Evolutionary conservation across 129 eudicot species (phyloP).

Genomic region (Apium graveolens): DNA sequence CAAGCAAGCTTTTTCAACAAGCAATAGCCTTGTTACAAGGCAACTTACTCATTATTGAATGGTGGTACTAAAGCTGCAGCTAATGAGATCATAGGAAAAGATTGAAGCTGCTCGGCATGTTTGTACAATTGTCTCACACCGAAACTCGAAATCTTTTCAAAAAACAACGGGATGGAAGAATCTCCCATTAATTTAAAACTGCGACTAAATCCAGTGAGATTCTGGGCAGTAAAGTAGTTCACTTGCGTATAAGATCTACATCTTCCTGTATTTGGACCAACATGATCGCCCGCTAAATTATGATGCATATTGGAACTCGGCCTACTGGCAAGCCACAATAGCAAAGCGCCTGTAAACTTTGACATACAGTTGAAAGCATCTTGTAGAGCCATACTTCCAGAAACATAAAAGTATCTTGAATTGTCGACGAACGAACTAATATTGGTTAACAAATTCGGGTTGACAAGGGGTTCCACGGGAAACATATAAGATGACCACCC

Average conservation of each 20-base stretch:
- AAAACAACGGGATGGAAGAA: slow-evolving; percentile 34
- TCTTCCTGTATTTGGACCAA: slow-evolving; percentile 18
- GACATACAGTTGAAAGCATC: slow-evolving; percentile 61
- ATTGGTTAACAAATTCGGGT: slow-evolving; percentile 38
- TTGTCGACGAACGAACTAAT: slow-evolving; percentile 53
- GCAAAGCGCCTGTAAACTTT: slow-evolving; percentile 46
- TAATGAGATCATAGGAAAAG: slow-evolving; percentile 51
- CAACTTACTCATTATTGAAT: slow-evolving; percentile 51
- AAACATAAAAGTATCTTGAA: slow-evolving; percentile 34
- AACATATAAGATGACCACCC: slow-evolving; percentile 35
- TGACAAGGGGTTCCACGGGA: slow-evolving; percentile 46
- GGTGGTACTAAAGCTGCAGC: slow-evolving; percentile 70
- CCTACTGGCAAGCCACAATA: slow-evolving; percentile 48
- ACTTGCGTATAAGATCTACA: slow-evolving; percentile 22
- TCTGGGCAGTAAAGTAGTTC: slow-evolving; percentile 20
- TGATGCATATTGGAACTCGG: slow-evolving; percentile 24
- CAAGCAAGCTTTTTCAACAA: background rate
- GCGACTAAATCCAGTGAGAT: slow-evolving; percentile 30
- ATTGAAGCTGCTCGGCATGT: slow-evolving; percentile 44
- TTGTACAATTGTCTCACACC: slow-evolving; percentile 32
- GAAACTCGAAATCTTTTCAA: slow-evolving; percentile 48
- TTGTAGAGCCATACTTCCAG: slow-evolving; percentile 52
- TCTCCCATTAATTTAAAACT: slow-evolving; percentile 31
- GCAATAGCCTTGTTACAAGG: background rate
- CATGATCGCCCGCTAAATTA: slow-evolving; percentile 15